These are phyloP conservation scores for Sporopachydermia cereana DNA, from an alignment of 1,139 yeast genomes.

Conservation along the genomic window DNA sequence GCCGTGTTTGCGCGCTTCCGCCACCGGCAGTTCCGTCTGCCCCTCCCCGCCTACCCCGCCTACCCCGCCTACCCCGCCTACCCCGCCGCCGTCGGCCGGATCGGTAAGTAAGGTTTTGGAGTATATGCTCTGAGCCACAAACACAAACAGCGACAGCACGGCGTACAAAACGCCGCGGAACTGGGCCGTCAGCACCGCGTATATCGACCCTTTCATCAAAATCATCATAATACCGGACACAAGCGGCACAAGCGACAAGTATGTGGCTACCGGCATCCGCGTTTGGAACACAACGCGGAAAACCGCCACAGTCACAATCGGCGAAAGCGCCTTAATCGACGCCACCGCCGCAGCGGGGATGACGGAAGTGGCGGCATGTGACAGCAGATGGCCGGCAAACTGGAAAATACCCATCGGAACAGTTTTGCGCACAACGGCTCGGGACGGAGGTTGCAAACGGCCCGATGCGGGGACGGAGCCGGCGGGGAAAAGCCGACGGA, in stretches of 20 bases:
- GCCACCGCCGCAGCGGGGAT: conserved; percentile 89
- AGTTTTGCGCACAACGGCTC: conserved; percentile 49
- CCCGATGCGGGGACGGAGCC: conserved; percentile 40
- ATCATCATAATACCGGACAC: conserved; percentile 78
- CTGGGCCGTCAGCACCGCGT: conserved; percentile 8
- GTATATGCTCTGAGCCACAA: conserved; percentile 11
- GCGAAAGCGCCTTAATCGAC: conserved; percentile 83
- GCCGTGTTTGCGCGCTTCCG: conserved; percentile 1
- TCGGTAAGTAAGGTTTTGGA: conserved; percentile 3
- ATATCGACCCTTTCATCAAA: conserved; percentile 35
- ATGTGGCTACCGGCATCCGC: conserved; percentile 53
- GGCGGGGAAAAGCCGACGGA: conserved; percentile 32
- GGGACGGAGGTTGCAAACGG: conserved; percentile 31
- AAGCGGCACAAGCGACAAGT: conserved; percentile 64
- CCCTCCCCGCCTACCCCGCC: neutral
- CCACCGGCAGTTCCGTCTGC: neutral
- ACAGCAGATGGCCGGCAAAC: conserved; percentile 77
- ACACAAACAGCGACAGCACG: conserved; percentile 16
- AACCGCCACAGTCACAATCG: conserved; percentile 74
- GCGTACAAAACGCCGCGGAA: conserved; percentile 7
- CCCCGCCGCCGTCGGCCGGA: neutral
- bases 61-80: too few species aligned
- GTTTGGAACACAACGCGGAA: conserved; percentile 51
- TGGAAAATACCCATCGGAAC: conserved; percentile 92
- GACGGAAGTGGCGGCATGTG: conserved; percentile 78